Base-by-base conservation (phyloP, 768 basidiomycete genomes). In the Amylocystis lapponica region DNA sequence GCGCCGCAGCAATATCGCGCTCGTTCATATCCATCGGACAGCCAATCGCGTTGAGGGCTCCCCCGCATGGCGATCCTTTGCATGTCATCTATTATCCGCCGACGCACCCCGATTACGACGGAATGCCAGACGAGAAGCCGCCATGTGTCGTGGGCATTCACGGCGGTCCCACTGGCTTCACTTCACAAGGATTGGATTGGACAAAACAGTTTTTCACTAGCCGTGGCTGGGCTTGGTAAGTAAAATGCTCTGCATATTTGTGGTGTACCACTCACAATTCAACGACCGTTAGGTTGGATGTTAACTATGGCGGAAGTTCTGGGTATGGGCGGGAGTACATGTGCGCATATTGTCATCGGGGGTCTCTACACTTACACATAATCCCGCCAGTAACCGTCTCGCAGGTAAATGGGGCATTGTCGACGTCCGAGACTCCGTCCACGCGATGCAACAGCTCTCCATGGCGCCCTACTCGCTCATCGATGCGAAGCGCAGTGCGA, bases 221-320 rank as follows among this genome's bases (percentile, higher is more conserved):
- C 23, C 71, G 83, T 4, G 83, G 85, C 21, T 88, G 74, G 65
- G 83, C 72, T n/a, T 86, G 82, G 85, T 84, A 50, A 41, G 67
- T 42, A 2, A 37, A 29, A 39, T n/a, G 10, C 27, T 7, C 25
- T 13, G 17, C 10, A 10, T 11, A 19, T 9, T 25, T n/a, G 19
- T 25, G n/a, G 3, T n/a, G 3, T 22, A 43, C 12, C 16, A 27
- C 25, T 22, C 27, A n/a, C 20, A 32, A 1, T 26, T 50, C n/a
- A 48, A 30, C 19, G 6, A 14, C 5, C 27, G 23, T 12, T 45
- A 79, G 83, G 76, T 52, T 85, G 27, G 83, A 84, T 41, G 84
- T 91, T 32, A 83, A 90, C 52, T 83, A 87, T 47, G 74, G 84
- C 2, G 89, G 87, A 1, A 85, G 83, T 0, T 76, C 77, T 4